Base-by-base conservation (phyloP, 2,329 filamentous ascomycete species). In the Paecilomyces variotii region DNA sequence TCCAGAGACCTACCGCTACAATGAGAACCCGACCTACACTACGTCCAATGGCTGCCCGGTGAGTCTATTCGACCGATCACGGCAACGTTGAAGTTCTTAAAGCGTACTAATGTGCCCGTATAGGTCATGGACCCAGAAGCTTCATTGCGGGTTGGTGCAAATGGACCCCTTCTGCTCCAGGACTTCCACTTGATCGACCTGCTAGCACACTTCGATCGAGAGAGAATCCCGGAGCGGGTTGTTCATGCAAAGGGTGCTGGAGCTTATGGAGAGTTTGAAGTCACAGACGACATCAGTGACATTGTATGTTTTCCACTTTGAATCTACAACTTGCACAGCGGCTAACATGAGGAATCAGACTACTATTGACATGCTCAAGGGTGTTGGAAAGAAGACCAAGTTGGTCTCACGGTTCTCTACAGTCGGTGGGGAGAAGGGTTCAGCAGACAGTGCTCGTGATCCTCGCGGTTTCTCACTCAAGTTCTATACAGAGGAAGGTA, bases 401-500 rank as follows among this genome's bases (percentile, higher is more conserved):
- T 73, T 87, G 61, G 80, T 87, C 1, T 80, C 82, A 51, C 84
- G 89, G 3, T 90, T 91, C 74, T 90, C 87, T 0, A 91, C 88
- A 1, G 88, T 91, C 3, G 87, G 87, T 68, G 87, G 87, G 60
- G 87, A 90, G 72, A 84, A 84, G 59, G 87, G 87, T 5, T 89
- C 85, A 3, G 80, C 87, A 59, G 88, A 91, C 67, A 85, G 83
- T 63, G 87, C 86, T 32, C 84, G 88, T 60, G 88, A 91, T 64
- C 87, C 87, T 9, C 79, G 87, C 66, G 88, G 88, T 0, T 90
- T 91, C 66, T 81, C 86, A 1, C 79, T 89, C 62, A 91, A 90
- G 74, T 87, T 91, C 74, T 81, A 86, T 39, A 90, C 87, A 0
- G 83, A 87, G 19, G 84, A 90, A 65, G 87, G 87, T n/a, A 89